These are phyloP conservation scores for Aspergillus campestris DNA, from an alignment of 495 filamentous ascomycete species.

Conservation along the genomic window DNA sequence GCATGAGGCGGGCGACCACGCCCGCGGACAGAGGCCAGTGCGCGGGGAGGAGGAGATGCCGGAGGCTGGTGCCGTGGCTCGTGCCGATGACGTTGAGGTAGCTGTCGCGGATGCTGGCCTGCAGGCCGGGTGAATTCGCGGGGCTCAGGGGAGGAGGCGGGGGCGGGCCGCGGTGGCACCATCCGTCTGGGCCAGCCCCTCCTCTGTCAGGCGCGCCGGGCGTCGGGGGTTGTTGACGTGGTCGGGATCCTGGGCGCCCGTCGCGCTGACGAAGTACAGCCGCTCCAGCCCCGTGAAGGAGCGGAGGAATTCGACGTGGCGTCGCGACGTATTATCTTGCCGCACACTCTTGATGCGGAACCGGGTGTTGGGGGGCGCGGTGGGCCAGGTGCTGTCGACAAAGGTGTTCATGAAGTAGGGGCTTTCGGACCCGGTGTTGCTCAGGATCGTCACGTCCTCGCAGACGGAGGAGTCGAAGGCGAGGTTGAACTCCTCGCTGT, in stretches of 20 bases:
- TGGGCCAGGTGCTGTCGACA: conserved; percentile 46
- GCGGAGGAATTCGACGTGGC: conserved; percentile 31
- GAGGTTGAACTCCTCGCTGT: conserved; percentile 33
- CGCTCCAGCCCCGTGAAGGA: conserved; percentile 33
- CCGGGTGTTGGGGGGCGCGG: conserved; percentile 10
- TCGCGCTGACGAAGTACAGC: conserved; percentile 39
- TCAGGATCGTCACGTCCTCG: conserved; percentile 46
- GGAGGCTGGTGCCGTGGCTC: conserved; percentile 44
- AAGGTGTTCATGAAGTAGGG: conserved; percentile 41
- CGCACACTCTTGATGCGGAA: conserved; percentile 32
- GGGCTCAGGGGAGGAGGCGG: conserved; percentile 16
- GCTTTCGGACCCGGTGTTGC: conserved; percentile 31
- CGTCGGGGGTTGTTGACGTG: conserved; percentile 22
- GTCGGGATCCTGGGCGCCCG: conserved; percentile 13
- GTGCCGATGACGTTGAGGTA: conserved; percentile 36
- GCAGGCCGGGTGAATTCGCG: conserved; percentile 15
- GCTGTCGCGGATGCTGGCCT: conserved; percentile 30
- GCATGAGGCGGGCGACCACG: conserved; percentile 43
- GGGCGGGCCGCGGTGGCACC: conserved; percentile 13
- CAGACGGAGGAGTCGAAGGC: conserved; percentile 33
- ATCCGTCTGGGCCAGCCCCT: conserved; percentile 6
- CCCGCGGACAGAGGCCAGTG: conserved; percentile 44
- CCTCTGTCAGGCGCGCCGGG: conserved; percentile 10
- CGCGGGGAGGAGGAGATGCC: conserved; percentile 48
- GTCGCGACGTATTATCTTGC: conserved; percentile 32